Evolutionary conservation across 306 rosid genomes (phyloP).

Genomic region (Vigna nakashimae): DNA sequence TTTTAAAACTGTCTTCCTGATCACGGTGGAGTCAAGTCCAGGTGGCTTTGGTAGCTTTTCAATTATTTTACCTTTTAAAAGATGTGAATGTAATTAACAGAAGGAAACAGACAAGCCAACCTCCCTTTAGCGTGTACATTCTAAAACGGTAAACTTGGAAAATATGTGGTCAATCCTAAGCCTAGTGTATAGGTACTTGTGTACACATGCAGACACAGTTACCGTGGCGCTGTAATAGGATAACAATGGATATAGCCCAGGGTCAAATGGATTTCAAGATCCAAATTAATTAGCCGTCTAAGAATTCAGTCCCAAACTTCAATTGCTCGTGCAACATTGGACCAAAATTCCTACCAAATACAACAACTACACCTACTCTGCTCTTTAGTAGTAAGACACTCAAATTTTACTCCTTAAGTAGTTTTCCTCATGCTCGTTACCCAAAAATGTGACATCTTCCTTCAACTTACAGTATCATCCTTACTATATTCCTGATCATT

Average conservation of each 20-base stretch:
- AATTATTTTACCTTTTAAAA: constrained; percentile 22
- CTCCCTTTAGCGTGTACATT: constrained; percentile 30
- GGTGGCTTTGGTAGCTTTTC: constrained; percentile 25
- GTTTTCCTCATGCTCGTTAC: constrained; percentile 1
- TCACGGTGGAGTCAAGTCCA: constrained; percentile 10
- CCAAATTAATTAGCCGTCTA: constrained; percentile 35
- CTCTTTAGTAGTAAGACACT: constrained; percentile 32
- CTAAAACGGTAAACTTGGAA: constrained; percentile 19
- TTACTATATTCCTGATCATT: not conserved
- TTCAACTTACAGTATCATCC: not conserved
- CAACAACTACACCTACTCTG: constrained; percentile 26
- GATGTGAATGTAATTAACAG: constrained; percentile 34
- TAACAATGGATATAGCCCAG: constrained; percentile 14
- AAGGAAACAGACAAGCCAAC: constrained; percentile 56
- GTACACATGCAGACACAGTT: not conserved
- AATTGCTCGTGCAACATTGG: constrained; percentile 40
- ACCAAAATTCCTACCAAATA: constrained; percentile 43
- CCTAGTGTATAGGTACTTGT: constrained; percentile 17
- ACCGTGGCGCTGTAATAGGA: not conserved
- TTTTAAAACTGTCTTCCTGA: constrained; percentile 11
- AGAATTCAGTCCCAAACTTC: constrained; percentile 39
- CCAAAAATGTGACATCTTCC: constrained; percentile 4
- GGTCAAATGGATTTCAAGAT: constrained; percentile 46
- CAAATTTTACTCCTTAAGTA: not conserved
- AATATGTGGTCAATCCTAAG: constrained; percentile 26